phyloP scores from a whole-genome alignment of 2,329 filamentous ascomycete species.

The Pyrenochaeta sp. region DNA sequence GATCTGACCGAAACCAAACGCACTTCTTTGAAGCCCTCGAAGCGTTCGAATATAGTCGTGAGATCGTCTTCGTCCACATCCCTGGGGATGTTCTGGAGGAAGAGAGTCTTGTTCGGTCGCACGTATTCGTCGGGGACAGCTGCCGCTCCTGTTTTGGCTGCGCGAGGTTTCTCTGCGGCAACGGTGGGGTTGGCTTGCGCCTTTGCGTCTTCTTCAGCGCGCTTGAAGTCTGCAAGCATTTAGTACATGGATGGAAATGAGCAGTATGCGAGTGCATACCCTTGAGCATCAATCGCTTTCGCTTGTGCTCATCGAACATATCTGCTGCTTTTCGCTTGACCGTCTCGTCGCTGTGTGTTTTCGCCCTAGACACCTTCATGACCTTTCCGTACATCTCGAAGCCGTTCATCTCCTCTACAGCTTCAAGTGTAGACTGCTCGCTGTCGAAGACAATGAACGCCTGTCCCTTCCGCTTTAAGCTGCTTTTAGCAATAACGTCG shows the following conservation, averaged over 20 bases:
- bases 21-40: constrained; percentile 94
- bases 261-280: constrained; percentile 61
- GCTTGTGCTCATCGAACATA: constrained; percentile 88
- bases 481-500: constrained; percentile 87
- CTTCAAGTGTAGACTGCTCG: constrained; percentile 78
- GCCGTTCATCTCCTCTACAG: constrained; percentile 88
- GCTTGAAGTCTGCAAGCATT: constrained; percentile 69
- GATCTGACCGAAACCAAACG: constrained; percentile 86
- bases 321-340: constrained; percentile 78
- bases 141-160: constrained; percentile 72
- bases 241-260: constrained; percentile 4
- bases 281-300: constrained; percentile 85
- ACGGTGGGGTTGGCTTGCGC: constrained; percentile 74
- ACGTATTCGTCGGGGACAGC: constrained; percentile 97
- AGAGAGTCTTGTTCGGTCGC: constrained; percentile 95
- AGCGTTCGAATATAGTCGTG: constrained; percentile 82
- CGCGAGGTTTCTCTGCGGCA: constrained; percentile 61
- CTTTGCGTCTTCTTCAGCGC: constrained; percentile 81
- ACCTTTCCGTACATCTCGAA: constrained; percentile 94
- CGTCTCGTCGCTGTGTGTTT: constrained; percentile 85
- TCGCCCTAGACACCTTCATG: constrained; percentile 84
- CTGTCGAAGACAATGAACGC: constrained; percentile 92
- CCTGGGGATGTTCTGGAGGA: constrained; percentile 90
- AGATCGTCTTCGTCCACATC: constrained; percentile 84
- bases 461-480: constrained; percentile 91